A percentile compares a stretch with the other conserved stretches of the same genome.
phyloP scores from a whole-genome alignment of 768 basidiomycete genomes.

The Podaxis pistillaris region DNA sequence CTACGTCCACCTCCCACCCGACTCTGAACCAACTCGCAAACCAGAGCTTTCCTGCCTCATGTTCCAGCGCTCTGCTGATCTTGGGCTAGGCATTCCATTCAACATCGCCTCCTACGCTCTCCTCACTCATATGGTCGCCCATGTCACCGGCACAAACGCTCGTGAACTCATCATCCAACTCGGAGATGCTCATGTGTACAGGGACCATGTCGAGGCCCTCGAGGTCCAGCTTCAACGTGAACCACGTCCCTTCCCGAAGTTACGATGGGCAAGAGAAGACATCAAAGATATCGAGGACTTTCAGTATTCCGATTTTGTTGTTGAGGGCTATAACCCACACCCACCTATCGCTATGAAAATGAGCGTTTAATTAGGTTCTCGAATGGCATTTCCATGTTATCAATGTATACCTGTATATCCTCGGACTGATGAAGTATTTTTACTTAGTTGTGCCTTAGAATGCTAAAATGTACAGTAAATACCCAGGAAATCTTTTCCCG shows the following conservation, averaged over 20 bases:
- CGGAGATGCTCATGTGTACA: slow-evolving; percentile 96
- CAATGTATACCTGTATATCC: background rate
- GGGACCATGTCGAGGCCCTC: slow-evolving; percentile 88
- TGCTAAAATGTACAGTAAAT: background rate
- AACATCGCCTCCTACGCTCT: slow-evolving; percentile 99
- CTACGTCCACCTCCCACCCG: slow-evolving; percentile 86
- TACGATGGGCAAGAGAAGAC: slow-evolving; percentile 67
- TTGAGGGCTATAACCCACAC: slow-evolving; percentile 86
- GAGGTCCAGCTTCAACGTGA: slow-evolving; percentile 74
- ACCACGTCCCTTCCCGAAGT: slow-evolving; percentile 80
- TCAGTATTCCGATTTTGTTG: slow-evolving; percentile 71
- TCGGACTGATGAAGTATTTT: background rate
- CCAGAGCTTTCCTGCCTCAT: slow-evolving; percentile 89
- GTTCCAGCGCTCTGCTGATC: slow-evolving; percentile 97
- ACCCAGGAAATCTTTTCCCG: background rate
- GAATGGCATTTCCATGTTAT: too few species aligned
- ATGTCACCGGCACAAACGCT: slow-evolving; percentile 80
- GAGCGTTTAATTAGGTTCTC: slow-evolving; percentile 54
- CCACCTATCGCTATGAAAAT: slow-evolving; percentile 92
- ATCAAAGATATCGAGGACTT: slow-evolving; percentile 80
- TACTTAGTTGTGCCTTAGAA: background rate
- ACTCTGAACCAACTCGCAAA: slow-evolving; percentile 43
- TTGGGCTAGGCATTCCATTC: slow-evolving; percentile 97
- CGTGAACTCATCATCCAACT: slow-evolving; percentile 94
- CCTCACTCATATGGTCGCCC: slow-evolving; percentile 97